Evolutionary conservation across 106 monocot species (phyloP), one percentile per base, ranked within the genome.

Genomic region (Narthecium ossifragum): DNA sequence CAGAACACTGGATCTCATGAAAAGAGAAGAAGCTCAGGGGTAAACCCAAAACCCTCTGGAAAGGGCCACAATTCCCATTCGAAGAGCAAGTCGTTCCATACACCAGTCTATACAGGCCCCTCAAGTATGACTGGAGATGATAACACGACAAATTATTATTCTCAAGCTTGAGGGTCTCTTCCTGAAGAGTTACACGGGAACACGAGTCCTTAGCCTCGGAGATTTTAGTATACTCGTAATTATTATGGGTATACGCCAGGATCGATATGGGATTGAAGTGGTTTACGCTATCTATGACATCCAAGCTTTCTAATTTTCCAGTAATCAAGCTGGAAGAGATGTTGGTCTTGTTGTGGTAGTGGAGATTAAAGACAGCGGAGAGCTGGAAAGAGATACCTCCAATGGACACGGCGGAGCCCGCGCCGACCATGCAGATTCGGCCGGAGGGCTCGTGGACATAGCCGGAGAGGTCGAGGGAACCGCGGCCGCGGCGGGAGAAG

Each of bases 351-450:
- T 68, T 74, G 17, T 63, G 70, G 31, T 71, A 85, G 60, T 63
- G 50, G 41, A 93, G 61, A 73, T 72, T 79, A 30, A 93, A 59
- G 38, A 82, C 71, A 33, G 82, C 75, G 31, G 78, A 69, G 34
- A 79, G 46, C n/a, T 69, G 31, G 9, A 74, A 36, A 30, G 28
- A 0, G 3, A 40, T 76, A 79, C 93, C 88, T 52, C 71, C 57
- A 8, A 2, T 6, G 10, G 73, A 56, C 4, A 1, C 6, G 15
- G 11, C 41, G n/a, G 11, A 0, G 32, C 38, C 59, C 2, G 34
- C 2, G 4, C 88, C 93, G 8, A 81, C 76, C 93, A 85, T 85
- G 70, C 93, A 93, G 23, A 88, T 70, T 38, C 51, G 59, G 15
- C 88, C 81, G 2, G 47, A 8, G 3, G 61, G 1, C 31, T 70